Evolutionary conservation across 2,329 filamentous ascomycete genomes (phyloP).

Genomic region (Colletotrichum brevisporum): DNA sequence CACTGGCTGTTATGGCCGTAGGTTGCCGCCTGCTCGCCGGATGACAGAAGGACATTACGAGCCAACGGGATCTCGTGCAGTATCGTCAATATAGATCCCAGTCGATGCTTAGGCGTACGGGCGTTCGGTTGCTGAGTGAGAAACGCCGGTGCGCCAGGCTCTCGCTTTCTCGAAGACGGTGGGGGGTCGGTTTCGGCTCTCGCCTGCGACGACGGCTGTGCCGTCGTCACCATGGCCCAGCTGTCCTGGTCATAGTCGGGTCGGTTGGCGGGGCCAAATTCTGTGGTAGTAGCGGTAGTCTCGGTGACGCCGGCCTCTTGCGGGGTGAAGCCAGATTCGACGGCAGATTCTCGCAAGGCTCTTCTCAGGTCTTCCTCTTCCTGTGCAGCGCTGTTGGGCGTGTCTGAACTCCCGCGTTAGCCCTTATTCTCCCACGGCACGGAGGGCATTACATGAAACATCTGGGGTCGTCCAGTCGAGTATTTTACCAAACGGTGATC

Average conservation of each 20-base stretch:
- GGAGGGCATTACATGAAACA: slow-evolving; percentile 39
- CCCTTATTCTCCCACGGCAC: slow-evolving; percentile 32
- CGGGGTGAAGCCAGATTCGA: slow-evolving; percentile 53
- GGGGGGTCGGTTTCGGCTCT: slow-evolving; percentile 42
- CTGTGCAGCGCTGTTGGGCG: slow-evolving; percentile 53
- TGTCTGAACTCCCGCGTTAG: slow-evolving; percentile 38
- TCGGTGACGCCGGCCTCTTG: slow-evolving; percentile 68
- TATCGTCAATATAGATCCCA: slow-evolving; percentile 71
- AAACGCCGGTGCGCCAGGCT: slow-evolving; percentile 64
- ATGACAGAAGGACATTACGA: slow-evolving; percentile 67
- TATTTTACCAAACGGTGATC: slow-evolving; percentile 69
- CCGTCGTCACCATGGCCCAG: slow-evolving; percentile 71
- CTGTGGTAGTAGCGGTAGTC: slow-evolving; percentile 52
- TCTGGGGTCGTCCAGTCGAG: slow-evolving; percentile 62
- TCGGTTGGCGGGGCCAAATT: slow-evolving; percentile 73
- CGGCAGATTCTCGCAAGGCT: slow-evolving; percentile 69
- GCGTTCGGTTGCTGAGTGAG: slow-evolving; percentile 56
- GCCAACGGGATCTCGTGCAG: slow-evolving; percentile 71
- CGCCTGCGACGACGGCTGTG: slow-evolving; percentile 45
- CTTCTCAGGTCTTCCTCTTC: slow-evolving; percentile 70
- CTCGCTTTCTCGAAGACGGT: slow-evolving; percentile 61
- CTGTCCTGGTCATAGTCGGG: slow-evolving; percentile 66
- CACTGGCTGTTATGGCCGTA: slow-evolving; percentile 72
- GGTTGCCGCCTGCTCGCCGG: slow-evolving; percentile 55
- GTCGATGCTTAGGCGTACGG: slow-evolving; percentile 54